Conservation (phyloP, 2,329 filamentous ascomycete species). For the Parafenestella ontariensis region DNA sequence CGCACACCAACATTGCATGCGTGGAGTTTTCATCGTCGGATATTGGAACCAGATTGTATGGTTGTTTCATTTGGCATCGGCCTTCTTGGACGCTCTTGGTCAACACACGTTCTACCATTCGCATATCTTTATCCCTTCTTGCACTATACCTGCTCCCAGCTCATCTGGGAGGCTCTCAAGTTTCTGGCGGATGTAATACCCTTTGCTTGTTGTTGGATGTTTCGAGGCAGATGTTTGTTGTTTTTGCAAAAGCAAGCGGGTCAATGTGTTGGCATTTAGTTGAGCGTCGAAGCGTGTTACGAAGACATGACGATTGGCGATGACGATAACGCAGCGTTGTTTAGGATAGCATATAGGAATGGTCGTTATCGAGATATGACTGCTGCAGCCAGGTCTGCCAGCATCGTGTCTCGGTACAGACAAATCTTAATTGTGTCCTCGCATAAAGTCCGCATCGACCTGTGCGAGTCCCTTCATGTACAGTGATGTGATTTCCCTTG, state of each 20-base stretch:
- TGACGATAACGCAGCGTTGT: constrained; percentile 21
- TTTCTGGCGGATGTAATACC: constrained; percentile 38
- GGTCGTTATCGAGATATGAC: neutral
- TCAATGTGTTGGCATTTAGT: constrained; percentile 14
- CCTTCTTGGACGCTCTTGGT: constrained; percentile 1
- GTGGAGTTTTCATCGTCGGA: constrained; percentile 24
- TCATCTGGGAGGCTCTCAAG: constrained; percentile 25
- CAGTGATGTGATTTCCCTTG: neutral
- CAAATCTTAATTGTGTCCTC: neutral
- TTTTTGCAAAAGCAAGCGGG: constrained; percentile 17
- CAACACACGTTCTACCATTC: constrained; percentile 11
- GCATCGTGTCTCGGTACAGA: neutral
- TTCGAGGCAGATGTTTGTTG: constrained; percentile 10
- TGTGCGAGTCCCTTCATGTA: neutral
- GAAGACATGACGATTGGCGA: constrained; percentile 19
- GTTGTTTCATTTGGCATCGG: constrained; percentile 8
- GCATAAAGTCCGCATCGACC: neutral
- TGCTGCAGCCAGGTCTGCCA: neutral
- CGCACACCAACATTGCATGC: constrained; percentile 42
- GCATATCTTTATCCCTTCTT: constrained; percentile 15
- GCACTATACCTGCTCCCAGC: constrained; percentile 40
- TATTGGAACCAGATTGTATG: constrained; percentile 29
- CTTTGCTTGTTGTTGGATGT: constrained; percentile 20
- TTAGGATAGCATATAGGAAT: constrained; percentile 1
- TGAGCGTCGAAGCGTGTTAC: constrained; percentile 10